Percentiles rank a stretch among this genome's conserved stretches.
phyloP scores from a whole-genome alignment of 495 filamentous ascomycete genomes.

The Aspergillus heteromorphus region DNA sequence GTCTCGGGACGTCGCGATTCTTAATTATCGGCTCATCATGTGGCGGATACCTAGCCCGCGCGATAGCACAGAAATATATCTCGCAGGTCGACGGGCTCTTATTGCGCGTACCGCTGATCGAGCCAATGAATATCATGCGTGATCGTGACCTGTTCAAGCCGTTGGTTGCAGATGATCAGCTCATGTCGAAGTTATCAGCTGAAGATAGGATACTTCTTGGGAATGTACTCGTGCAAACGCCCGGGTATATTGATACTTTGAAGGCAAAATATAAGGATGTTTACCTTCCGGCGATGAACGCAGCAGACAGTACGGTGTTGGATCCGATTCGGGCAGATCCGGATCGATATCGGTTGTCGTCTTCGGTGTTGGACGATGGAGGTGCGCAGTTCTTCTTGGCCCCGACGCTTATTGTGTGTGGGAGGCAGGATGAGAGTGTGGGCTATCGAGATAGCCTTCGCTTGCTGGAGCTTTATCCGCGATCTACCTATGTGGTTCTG shows the following conservation, averaged over 20 bases:
- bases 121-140: conserved; percentile 21
- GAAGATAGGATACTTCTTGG: conserved; percentile 24
- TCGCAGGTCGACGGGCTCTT: conserved; percentile 25
- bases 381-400: conserved; percentile 23
- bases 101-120: conserved; percentile 27
- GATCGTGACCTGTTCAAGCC: conserved; percentile 25
- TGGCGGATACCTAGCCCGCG: conserved; percentile 26
- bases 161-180: conserved; percentile 18
- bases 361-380: conserved; percentile 15
- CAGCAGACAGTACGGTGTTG: conserved; percentile 20
- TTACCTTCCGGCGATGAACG: conserved; percentile 18
- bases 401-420: conserved; percentile 26
- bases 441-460: conserved; percentile 30
- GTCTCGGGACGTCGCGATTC: conserved; percentile 22
- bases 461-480: conserved; percentile 28
- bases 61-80: conserved; percentile 24
- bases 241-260: conserved; percentile 20
- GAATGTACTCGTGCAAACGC: conserved; percentile 24
- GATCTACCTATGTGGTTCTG: conserved; percentile 26
- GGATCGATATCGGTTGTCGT: conserved; percentile 23
- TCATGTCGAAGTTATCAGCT: conserved; percentile 20
- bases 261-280: conserved; percentile 21
- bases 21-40: conserved; percentile 25
- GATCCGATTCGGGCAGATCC: conserved; percentile 25
- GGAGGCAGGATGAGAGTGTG: conserved; percentile 24